A percentile compares a stretch with the other conserved stretches of the same genome.
phyloP scores from a whole-genome alignment of 345 rosid genomes.

The thale cress (Arabidopsis thaliana) region DNA sequence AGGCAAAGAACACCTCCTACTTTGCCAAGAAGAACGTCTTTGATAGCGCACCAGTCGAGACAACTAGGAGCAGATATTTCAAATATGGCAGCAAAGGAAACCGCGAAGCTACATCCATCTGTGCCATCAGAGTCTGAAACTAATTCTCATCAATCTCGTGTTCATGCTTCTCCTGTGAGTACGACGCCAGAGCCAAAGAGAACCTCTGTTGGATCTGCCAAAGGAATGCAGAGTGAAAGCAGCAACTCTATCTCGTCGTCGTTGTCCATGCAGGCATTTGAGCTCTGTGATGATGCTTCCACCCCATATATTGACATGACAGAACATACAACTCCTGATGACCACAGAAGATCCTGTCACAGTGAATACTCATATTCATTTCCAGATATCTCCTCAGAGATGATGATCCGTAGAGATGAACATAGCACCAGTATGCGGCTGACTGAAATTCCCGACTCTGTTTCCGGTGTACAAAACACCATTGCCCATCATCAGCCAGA shows the following conservation, averaged over 20 bases:
- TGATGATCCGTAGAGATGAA: constrained; percentile 46
- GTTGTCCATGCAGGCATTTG: constrained; percentile 76
- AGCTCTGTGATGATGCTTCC: constrained; percentile 80
- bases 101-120: constrained; percentile 47
- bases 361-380: constrained; percentile 49
- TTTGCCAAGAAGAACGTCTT: constrained; percentile 59
- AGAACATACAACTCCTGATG: constrained; percentile 50
- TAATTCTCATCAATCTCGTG: constrained; percentile 31
- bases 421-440: constrained; percentile 47
- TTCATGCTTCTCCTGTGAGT: constrained; percentile 45
- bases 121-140: constrained; percentile 51
- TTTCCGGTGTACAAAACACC: constrained; percentile 45
- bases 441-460: constrained; percentile 45
- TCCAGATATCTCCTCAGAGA: constrained; percentile 45
- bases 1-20: constrained; percentile 86
- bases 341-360: constrained; percentile 46
- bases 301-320: constrained; percentile 63
- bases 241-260: constrained; percentile 80
- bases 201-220: constrained; percentile 51
- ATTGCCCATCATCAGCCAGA: constrained; percentile 44
- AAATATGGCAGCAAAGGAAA: constrained; percentile 44
- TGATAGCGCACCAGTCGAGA: constrained; percentile 55
- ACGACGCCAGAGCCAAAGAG: constrained; percentile 49
- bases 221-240: constrained; percentile 70
- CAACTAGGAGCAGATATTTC: constrained; percentile 59